Base-by-base conservation (phyloP, 352 stramenopile genomes). In the Globisporangium solare region DNA sequence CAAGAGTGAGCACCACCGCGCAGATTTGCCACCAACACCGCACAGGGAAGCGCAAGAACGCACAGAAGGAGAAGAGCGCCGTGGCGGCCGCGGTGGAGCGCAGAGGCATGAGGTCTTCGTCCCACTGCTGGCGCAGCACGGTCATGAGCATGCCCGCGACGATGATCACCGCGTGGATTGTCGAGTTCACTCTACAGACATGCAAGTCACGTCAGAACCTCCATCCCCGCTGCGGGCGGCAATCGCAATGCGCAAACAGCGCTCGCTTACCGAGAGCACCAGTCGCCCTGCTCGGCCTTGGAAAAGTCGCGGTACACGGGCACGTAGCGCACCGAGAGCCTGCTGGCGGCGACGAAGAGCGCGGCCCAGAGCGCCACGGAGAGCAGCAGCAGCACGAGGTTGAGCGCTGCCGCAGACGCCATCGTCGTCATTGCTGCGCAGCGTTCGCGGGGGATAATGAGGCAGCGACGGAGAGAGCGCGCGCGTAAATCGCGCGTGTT, bases 1-100 rank as follows among this genome's bases (percentile, higher is more conserved):
- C 11, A 41, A 22, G n/a, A 54, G 45, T 6, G 40, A 22, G 20
- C 8, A 35, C 27, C 5, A 35, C 27, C 4, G 27, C 4, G 27
- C 27, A 35, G 27, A 1, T 10, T 35, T 35, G 27, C 27, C 0
- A 35, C n/a, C n/a, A n/a, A n/a, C n/a, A 35, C 6, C 27, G 27
- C 27, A 10, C 27, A 35, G 27, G 27, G 7, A 6, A 35, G 27
- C 27, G 10, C 0, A 6, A 35, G 3, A 35, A 75, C 79, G 59
- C 79, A 94, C 84, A 89, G 55, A 90, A 78, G 35, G 78, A 89
- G 63, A 92, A 94, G 57, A 94, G 66, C 22, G 62, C 71, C n/a
- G 62, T 68, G 21, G 84, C 79, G 7, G 76, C 46, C 18, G 76
- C 58, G 27, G 70, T 76, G 31, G 79, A 83, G 31, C 73, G 68